A percentile compares a stretch with the other conserved stretches of the same genome.
Conservation (phyloP, 129 eudicot species). For the Pseudognaphalium luteoalbum region DNA sequence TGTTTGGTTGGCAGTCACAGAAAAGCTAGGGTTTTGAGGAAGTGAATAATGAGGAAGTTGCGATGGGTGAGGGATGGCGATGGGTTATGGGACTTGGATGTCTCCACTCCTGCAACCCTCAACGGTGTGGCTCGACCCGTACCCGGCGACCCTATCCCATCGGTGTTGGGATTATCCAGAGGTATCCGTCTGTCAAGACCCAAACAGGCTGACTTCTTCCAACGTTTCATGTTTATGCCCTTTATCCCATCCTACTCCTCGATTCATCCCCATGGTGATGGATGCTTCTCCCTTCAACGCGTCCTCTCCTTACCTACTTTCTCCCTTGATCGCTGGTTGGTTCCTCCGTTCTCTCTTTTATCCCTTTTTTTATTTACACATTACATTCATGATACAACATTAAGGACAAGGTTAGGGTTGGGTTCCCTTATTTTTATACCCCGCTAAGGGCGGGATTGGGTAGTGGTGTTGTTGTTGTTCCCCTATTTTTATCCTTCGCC, state of each 20-base stretch:
- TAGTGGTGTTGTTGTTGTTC: no score
- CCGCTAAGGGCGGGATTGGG: no score
- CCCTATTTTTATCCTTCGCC: no score
- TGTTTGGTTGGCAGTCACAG: neutral
- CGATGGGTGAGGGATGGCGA: slow-evolving; percentile 83
- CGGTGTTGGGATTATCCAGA: slow-evolving; percentile 63
- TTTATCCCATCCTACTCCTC: slow-evolving; percentile 67
- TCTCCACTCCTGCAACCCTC: slow-evolving; percentile 73
- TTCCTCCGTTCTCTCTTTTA: neutral
- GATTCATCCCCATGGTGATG: slow-evolving; percentile 25
- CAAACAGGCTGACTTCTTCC: slow-evolving; percentile 80
- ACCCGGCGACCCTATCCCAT: slow-evolving; percentile 51
- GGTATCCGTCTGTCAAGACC: slow-evolving; percentile 76
- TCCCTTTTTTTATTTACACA: neutral
- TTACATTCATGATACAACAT: neutral
- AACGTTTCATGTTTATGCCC: slow-evolving; percentile 82
- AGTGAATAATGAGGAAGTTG: slow-evolving; percentile 52
- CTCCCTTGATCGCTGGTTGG: slow-evolving; percentile 55
- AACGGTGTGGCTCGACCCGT: slow-evolving; percentile 73
- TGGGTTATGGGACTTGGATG: slow-evolving; percentile 77
- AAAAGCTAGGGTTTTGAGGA: neutral
- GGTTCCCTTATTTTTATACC: no score
- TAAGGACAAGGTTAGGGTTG: neutral
- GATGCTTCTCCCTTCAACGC: slow-evolving; percentile 68
- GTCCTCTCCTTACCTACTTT: slow-evolving; percentile 52